Evolutionary conservation across 148 eudicot species (phyloP).

Genomic region (Rhododendron mucronatum): DNA sequence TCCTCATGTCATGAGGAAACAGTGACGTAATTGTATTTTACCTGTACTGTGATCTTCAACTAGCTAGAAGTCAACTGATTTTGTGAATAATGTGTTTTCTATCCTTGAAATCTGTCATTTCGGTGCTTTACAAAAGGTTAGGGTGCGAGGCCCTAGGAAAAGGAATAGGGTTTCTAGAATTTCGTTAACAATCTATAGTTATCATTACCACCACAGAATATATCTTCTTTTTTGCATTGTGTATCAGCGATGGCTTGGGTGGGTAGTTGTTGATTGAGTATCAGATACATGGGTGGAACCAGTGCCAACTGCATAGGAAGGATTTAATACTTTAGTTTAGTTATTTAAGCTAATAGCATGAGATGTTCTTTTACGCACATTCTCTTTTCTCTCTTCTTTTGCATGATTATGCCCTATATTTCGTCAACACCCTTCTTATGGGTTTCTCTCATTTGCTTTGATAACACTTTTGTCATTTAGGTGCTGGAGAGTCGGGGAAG

Average conservation of each 20-base stretch:
- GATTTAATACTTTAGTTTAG: neutral
- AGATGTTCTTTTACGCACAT: neutral
- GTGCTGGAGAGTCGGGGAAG: slow-evolving; percentile 97
- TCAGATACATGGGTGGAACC: neutral
- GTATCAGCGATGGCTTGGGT: neutral
- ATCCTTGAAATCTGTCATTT: neutral
- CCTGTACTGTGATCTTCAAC: neutral
- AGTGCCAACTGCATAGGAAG: neutral
- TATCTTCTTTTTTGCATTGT: neutral
- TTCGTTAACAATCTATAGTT: neutral
- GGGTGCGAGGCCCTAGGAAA: neutral
- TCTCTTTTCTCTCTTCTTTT: neutral
- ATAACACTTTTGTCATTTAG: slow-evolving; percentile 29
- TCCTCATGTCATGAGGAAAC: neutral
- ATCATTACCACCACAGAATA: neutral
- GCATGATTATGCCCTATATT: neutral
- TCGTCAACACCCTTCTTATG: neutral
- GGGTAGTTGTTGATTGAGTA: neutral
- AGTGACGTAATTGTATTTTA: neutral
- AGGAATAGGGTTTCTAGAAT: neutral
- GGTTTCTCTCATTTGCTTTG: slow-evolving; percentile 1
- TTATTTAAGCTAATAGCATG: neutral
- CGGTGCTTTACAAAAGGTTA: neutral
- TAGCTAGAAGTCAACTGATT: neutral
- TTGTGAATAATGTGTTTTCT: neutral